Conservation (phyloP, 1,284 basidiomycete species). For the Boletellus sp. region DNA sequence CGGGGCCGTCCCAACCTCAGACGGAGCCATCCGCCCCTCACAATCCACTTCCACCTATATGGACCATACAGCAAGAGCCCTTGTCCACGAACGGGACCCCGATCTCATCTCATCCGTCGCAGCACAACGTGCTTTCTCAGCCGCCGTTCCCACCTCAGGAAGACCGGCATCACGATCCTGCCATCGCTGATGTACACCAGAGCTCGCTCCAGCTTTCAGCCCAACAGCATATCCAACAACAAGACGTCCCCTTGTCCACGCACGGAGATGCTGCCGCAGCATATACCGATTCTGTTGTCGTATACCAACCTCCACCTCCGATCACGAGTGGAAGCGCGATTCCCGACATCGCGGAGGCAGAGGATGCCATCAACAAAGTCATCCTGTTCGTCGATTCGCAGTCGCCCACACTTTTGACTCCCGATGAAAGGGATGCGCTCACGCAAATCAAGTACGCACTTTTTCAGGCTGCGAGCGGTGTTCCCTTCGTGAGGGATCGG, state of each 20-base stretch:
- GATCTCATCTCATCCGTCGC: conserved; percentile 32
- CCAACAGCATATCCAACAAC: conserved; percentile 31
- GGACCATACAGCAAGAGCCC: conserved; percentile 33
- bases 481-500: conserved; percentile 36
- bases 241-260: conserved; percentile 29
- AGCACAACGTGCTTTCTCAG: conserved; percentile 31
- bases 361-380: conserved; percentile 49
- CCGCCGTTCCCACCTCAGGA: conserved; percentile 23
- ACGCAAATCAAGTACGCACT: conserved; percentile 45
- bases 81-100: conserved; percentile 27
- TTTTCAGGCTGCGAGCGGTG: conserved; percentile 44
- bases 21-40: conserved; percentile 24
- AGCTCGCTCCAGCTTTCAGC: conserved; percentile 29
- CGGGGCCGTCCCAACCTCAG: conserved; percentile 32
- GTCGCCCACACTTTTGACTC: conserved; percentile 39
- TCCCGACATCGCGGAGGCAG: conserved; percentile 43
- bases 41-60: conserved; percentile 34
- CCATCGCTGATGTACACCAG: conserved; percentile 28
- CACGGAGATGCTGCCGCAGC: conserved; percentile 22
- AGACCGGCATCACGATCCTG: conserved; percentile 28
- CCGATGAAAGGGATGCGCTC: conserved; percentile 42
- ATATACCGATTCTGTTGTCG: conserved; percentile 30
- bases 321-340: conserved; percentile 32
- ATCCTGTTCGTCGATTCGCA: conserved; percentile 49
- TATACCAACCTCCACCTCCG: conserved; percentile 32